Evolutionary conservation across 2,329 filamentous ascomycete genomes (phyloP).

Genomic region (Hypoxylon sp.): DNA sequence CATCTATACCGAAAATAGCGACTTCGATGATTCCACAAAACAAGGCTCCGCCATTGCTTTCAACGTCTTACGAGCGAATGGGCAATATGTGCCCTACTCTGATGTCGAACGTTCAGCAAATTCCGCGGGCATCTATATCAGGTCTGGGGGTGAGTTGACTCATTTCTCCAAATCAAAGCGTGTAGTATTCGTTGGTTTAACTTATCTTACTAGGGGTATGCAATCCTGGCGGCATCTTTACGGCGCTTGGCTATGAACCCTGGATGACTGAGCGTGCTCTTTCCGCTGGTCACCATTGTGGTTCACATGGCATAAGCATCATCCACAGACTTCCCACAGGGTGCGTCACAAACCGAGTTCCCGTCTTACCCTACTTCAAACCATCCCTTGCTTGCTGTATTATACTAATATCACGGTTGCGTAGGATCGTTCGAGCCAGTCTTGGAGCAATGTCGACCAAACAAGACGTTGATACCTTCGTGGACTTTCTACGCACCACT

Average conservation of each 20-base stretch:
- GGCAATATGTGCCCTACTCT: slow-evolving; percentile 68
- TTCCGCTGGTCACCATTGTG: slow-evolving; percentile 71
- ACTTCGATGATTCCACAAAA: slow-evolving; percentile 65
- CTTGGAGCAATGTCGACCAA: slow-evolving; percentile 74
- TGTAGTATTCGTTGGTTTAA: slow-evolving; percentile 14
- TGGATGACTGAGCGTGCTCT: slow-evolving; percentile 70
- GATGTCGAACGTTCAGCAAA: slow-evolving; percentile 73
- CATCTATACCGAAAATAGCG: slow-evolving; percentile 68
- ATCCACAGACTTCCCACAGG: slow-evolving; percentile 70
- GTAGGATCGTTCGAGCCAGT: slow-evolving; percentile 71
- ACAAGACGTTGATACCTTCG: slow-evolving; percentile 66
- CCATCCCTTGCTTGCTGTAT: slow-evolving; percentile 3
- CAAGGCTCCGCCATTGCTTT: slow-evolving; percentile 76
- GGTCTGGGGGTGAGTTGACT: slow-evolving; percentile 65
- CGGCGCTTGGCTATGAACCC: slow-evolving; percentile 65
- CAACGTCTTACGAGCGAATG: slow-evolving; percentile 69
- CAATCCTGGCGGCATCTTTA: slow-evolving; percentile 63
- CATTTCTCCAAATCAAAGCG: slow-evolving; percentile 6
- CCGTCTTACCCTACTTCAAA: slow-evolving; percentile 24
- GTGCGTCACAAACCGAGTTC: slow-evolving; percentile 51
- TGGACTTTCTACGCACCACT: slow-evolving; percentile 62
- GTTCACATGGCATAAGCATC: slow-evolving; percentile 66
- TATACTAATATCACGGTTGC: slow-evolving; percentile 12
- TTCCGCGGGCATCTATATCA: slow-evolving; percentile 69
- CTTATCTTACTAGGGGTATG: slow-evolving; percentile 59